Conservation (phyloP, 306 rosid genomes). For the Alnus rubra region DNA sequence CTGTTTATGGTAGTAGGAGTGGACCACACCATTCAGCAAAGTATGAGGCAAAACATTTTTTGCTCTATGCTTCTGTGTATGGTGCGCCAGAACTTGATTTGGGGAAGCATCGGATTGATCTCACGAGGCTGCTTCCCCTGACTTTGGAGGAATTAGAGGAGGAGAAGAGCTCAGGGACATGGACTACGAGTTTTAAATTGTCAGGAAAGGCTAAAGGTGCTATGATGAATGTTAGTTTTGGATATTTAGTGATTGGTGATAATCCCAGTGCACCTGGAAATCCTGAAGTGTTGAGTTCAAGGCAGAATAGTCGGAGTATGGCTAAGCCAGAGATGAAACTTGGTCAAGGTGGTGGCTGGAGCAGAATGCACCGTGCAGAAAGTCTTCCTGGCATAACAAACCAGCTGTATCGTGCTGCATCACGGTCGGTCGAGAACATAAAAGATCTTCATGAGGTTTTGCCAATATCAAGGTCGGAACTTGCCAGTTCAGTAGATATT, state of each 20-base stretch:
- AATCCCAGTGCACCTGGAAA: slow-evolving; percentile 34
- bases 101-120: slow-evolving; percentile 88
- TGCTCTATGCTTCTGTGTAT: slow-evolving; percentile 65
- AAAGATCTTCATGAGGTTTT: slow-evolving; percentile 81
- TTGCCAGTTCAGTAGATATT: slow-evolving; percentile 52
- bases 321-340: slow-evolving; percentile 31
- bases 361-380: slow-evolving; percentile 34
- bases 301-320: slow-evolving; percentile 37
- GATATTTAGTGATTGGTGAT: slow-evolving; percentile 64
- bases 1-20: slow-evolving; percentile 74
- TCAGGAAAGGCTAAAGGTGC: slow-evolving; percentile 83
- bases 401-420: slow-evolving; percentile 19
- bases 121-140: slow-evolving; percentile 85
- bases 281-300: slow-evolving; percentile 32
- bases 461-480: slow-evolving; percentile 45
- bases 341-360: slow-evolving; percentile 51
- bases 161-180: slow-evolving; percentile 75
- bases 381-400: slow-evolving; percentile 43
- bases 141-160: slow-evolving; percentile 85
- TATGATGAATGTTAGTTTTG: slow-evolving; percentile 80
- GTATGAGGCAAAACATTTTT: slow-evolving; percentile 81
- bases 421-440: slow-evolving; percentile 45
- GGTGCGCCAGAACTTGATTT: slow-evolving; percentile 66
- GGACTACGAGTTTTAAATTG: slow-evolving; percentile 78
- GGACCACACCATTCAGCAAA: slow-evolving; percentile 81